Evolutionary conservation across 805 yeast genomes (phyloP).

Genomic region (Martiniozyma abietophila): DNA sequence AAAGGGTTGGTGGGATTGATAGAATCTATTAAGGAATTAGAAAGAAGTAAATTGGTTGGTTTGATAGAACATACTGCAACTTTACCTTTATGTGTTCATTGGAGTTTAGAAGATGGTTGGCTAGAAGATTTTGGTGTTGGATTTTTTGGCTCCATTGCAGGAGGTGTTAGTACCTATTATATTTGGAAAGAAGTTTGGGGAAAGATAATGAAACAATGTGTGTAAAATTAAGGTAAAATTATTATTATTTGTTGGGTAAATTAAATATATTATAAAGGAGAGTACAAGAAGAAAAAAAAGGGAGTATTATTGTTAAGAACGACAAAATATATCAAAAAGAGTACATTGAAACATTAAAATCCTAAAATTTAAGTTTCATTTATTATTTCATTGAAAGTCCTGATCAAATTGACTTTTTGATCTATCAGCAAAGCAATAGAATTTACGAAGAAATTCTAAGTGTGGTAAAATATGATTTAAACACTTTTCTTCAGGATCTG

Average conservation of each 20-base stretch:
- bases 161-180: conserved; percentile 16
- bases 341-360: too few species aligned
- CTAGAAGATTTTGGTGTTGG: conserved; percentile 26
- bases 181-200: conserved; percentile 16
- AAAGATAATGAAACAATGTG: conserved; percentile 8
- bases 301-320: too few species aligned
- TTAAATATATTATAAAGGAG: neutral
- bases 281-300: neutral
- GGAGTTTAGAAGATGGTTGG: conserved; percentile 29
- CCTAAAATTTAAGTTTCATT: too few species aligned
- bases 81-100: conserved; percentile 29
- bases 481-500: conserved; percentile 24
- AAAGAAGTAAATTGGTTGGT: conserved; percentile 8
- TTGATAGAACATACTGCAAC: conserved; percentile 26
- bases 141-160: conserved; percentile 25
- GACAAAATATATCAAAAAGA: too few species aligned
- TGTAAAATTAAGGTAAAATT: conserved; percentile 1
- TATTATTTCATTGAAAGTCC: too few species aligned
- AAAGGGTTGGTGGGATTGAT: too few species aligned
- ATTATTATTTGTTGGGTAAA: neutral
- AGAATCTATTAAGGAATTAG: neutral
- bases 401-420: neutral
- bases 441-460: conserved; percentile 23
- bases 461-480: conserved; percentile 28
- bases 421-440: conserved; percentile 5